phyloP scores from a whole-genome alignment of 306 rosid species.

The Urtica urens region DNA sequence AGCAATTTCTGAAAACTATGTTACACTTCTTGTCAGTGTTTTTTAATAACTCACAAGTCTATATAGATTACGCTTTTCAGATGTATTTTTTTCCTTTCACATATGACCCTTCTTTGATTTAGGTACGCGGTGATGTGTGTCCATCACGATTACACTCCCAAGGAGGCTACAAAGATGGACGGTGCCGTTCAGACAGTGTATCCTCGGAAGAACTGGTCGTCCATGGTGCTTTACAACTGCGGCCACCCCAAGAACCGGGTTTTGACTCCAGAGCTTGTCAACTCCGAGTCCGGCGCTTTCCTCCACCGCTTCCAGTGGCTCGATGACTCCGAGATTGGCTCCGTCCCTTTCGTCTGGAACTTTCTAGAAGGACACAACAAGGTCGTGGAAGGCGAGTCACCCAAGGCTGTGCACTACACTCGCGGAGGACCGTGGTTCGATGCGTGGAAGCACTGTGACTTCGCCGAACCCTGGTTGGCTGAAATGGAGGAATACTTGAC shows the following conservation, averaged over 20 bases:
- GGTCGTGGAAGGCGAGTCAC: constrained; percentile 10
- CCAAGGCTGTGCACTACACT: neutral
- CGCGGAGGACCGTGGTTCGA: constrained; percentile 8
- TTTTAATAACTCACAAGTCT: no score
- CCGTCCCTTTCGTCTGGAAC: constrained; percentile 4
- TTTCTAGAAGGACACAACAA: constrained; percentile 6
- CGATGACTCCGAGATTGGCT: neutral
- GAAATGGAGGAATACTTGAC: neutral
- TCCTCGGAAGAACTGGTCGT: constrained; percentile 10
- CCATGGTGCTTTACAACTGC: constrained; percentile 8
- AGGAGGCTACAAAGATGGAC: constrained; percentile 8
- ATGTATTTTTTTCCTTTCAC: no score
- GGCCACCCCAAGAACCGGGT: neutral
- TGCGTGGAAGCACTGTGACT: constrained; percentile 7
- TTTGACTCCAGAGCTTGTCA: constrained; percentile 3
- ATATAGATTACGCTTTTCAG: no score
- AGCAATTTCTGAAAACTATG: no score
- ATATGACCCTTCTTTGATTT: no score
- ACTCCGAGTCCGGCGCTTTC: constrained; percentile 1
- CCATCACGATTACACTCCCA: constrained; percentile 5
- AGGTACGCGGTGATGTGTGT: constrained; percentile 2
- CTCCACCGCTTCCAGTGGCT: constrained; percentile 10
- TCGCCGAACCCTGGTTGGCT: neutral
- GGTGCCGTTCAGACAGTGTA: constrained; percentile 7
- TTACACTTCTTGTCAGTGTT: no score